Evolutionary conservation across 2,329 filamentous ascomycete species (phyloP).

Genomic region (Diaporthe batatas): DNA sequence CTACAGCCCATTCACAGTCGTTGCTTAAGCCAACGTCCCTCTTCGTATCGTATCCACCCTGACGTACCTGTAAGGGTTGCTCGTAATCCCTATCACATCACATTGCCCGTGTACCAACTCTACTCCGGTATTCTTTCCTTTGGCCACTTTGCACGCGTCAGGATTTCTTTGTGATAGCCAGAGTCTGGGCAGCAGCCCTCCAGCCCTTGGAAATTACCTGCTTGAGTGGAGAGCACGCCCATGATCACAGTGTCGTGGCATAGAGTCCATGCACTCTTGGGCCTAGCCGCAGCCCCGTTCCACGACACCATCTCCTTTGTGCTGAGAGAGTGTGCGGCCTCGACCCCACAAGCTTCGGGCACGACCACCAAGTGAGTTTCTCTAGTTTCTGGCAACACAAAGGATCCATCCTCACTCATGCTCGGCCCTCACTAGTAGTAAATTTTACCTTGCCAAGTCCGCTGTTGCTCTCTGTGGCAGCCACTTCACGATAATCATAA

Average conservation of each 20-base stretch:
- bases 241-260: background rate
- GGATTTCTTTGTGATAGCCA: background rate
- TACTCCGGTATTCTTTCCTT: background rate
- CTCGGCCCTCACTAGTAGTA: too few relatives aligned
- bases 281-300: background rate
- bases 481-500: background rate
- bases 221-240: too few relatives aligned
- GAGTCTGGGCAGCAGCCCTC: background rate
- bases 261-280: background rate
- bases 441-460: background rate
- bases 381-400: background rate
- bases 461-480: background rate
- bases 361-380: too few relatives aligned
- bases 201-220: too few relatives aligned
- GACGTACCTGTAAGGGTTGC: slow-evolving; percentile 9
- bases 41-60: slow-evolving; percentile 4
- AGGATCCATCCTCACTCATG: background rate
- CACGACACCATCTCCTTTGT: background rate
- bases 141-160: background rate
- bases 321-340: background rate
- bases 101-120: background rate
- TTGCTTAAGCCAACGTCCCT: slow-evolving; percentile 8
- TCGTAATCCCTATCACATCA: background rate
- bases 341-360: background rate
- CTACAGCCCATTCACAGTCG: slow-evolving; percentile 11